Percentiles rank a stretch among this genome's conserved stretches.
Evolutionary conservation across 2,329 filamentous ascomycete species (phyloP).

Genomic region (Bipolaris bicolor): DNA sequence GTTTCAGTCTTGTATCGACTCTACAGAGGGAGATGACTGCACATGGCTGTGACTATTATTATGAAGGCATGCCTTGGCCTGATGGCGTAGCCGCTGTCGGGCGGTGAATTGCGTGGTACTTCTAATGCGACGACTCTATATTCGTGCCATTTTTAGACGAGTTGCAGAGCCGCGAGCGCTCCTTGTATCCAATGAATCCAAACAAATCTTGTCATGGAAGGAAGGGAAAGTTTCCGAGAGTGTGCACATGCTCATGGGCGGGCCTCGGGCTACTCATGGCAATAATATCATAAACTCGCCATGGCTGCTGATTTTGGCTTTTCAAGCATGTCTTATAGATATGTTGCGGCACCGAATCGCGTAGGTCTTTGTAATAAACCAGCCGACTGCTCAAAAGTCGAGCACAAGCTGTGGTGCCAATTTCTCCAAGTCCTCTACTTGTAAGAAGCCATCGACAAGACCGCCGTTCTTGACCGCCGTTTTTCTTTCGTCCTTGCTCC

Average conservation of each 20-base stretch:
- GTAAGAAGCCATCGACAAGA: slow-evolving; percentile 67
- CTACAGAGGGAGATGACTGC: neutral
- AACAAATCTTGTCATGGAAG: neutral
- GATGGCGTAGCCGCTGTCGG: neutral
- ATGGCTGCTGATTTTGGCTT: neutral
- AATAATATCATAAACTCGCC: neutral
- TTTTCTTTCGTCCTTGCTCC: slow-evolving; percentile 73
- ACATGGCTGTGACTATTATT: neutral
- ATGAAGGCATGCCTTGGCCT: slow-evolving; percentile 5
- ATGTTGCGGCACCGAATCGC: neutral
- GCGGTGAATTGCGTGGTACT: neutral
- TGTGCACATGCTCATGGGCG: neutral
- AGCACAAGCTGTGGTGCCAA: slow-evolving; percentile 82
- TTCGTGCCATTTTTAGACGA: neutral
- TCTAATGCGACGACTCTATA: neutral
- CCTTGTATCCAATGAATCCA: neutral
- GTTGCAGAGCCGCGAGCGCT: neutral
- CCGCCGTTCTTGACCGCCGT: slow-evolving; percentile 48
- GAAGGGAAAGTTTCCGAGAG: neutral
- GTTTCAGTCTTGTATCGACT: neutral
- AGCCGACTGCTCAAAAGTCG: slow-evolving; percentile 67
- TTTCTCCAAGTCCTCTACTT: slow-evolving; percentile 91
- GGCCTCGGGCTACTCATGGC: neutral
- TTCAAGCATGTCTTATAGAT: neutral
- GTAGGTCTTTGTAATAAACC: neutral